phyloP scores from a whole-genome alignment of 192 early-diverging fungal species.

The Phycomyces nitens region DNA sequence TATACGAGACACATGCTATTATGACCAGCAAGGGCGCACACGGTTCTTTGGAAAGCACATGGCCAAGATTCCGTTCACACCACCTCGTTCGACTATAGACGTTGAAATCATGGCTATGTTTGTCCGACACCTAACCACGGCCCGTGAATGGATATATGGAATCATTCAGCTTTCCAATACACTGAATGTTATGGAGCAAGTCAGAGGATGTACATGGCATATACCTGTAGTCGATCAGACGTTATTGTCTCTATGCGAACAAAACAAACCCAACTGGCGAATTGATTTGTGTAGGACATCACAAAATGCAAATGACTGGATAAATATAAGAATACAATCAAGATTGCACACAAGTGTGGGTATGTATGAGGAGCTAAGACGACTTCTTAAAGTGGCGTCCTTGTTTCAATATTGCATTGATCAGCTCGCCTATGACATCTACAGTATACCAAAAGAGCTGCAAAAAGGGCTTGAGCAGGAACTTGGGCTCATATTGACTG shows the following conservation, averaged over 20 bases:
- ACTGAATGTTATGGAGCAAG: conserved; percentile 13
- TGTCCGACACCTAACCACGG: conserved; percentile 3
- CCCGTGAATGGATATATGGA: conserved; percentile 15
- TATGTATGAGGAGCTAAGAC: background rate
- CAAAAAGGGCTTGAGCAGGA: conserved; percentile 48
- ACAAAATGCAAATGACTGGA: background rate
- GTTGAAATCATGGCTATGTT: conserved; percentile 11
- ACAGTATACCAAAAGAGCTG: conserved; percentile 39
- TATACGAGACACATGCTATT: conserved; percentile 44
- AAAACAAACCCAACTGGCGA: background rate
- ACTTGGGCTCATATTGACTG: conserved; percentile 19
- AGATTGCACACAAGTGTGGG: background rate
- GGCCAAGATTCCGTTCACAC: conserved; percentile 51
- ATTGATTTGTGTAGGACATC: background rate
- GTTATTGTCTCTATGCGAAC: background rate
- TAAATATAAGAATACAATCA: background rate
- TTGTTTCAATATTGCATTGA: conserved; percentile 51
- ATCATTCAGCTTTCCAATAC: background rate
- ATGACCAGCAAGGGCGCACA: conserved; percentile 55
- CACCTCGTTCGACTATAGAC: background rate
- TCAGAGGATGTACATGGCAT: conserved; percentile 25
- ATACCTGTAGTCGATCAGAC: background rate
- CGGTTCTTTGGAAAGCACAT: conserved; percentile 55
- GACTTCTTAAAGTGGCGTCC: conserved; percentile 25
- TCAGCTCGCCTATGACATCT: conserved; percentile 49